Conservation (phyloP, 2,329 filamentous ascomycete genomes). For the Epichloe coenophiala region DNA sequence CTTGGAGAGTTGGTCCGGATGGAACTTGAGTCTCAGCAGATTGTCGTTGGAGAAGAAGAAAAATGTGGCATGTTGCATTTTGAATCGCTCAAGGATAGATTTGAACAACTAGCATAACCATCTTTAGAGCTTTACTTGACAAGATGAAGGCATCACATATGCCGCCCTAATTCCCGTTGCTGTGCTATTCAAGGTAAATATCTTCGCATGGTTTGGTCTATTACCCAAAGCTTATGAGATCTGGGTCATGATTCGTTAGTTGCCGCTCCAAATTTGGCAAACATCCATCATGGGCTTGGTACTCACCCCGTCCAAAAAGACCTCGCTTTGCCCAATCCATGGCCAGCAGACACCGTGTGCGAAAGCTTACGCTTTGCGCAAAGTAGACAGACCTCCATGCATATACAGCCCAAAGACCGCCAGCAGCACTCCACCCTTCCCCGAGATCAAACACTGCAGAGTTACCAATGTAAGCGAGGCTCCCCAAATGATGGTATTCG, state of each 20-base stretch:
- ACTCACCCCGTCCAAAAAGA: slow-evolving; percentile 90
- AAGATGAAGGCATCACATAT: background rate
- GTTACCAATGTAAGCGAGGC: slow-evolving; percentile 89
- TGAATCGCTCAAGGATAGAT: too few relatives aligned
- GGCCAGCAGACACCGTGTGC: slow-evolving; percentile 75
- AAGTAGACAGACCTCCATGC: slow-evolving; percentile 96
- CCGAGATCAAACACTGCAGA: slow-evolving; percentile 87
- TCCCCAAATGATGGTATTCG: slow-evolving; percentile 84
- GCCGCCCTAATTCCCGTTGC: background rate
- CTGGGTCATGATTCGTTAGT: slow-evolving; percentile 14
- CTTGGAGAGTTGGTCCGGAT: background rate
- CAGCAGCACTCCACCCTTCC: slow-evolving; percentile 62
- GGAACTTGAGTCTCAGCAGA: background rate
- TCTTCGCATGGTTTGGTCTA: background rate
- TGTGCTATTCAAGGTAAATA: background rate
- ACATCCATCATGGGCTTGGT: background rate
- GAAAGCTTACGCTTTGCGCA: slow-evolving; percentile 86
- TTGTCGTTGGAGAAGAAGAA: too few relatives aligned
- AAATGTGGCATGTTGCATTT: too few relatives aligned
- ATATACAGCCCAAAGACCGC: slow-evolving; percentile 86
- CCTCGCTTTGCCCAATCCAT: slow-evolving; percentile 98
- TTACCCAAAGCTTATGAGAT: slow-evolving; percentile 38
- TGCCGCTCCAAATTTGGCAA: background rate
- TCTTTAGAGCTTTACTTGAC: too few relatives aligned
- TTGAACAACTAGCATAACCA: too few relatives aligned